phyloP scores from a whole-genome alignment of 2,329 filamentous ascomycete species.

The Paecilomyces sp. region DNA sequence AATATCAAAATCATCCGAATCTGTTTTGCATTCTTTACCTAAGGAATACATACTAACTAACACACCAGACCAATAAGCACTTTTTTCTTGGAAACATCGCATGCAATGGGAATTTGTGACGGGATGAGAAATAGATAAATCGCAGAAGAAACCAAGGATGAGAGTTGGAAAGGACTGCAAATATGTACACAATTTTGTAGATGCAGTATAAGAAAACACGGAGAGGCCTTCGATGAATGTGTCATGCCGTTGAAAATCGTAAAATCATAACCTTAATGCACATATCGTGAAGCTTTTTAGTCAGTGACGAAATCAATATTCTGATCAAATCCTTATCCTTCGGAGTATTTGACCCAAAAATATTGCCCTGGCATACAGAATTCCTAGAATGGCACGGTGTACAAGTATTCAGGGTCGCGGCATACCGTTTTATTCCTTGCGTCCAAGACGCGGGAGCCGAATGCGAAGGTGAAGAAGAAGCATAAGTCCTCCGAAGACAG shows the following conservation, averaged over 20 bases:
- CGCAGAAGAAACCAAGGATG: background rate
- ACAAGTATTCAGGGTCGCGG: background rate
- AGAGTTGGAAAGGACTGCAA: background rate
- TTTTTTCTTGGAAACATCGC: background rate
- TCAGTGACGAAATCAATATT: background rate
- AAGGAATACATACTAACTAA: too few species aligned
- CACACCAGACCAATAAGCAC: too few species aligned
- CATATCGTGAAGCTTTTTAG: background rate
- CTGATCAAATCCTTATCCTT: background rate
- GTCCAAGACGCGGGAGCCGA: constrained; percentile 23
- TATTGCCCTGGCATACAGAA: background rate
- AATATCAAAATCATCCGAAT: too few species aligned
- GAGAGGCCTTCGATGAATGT: background rate
- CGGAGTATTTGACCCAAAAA: background rate
- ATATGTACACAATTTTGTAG: background rate
- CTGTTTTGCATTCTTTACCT: too few species aligned
- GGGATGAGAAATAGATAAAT: background rate
- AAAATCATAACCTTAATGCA: background rate
- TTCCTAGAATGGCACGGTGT: background rate
- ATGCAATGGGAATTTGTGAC: background rate
- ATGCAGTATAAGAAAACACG: background rate
- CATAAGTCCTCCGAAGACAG: constrained; percentile 27
- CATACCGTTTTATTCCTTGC: background rate
- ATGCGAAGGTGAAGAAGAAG: constrained; percentile 24
- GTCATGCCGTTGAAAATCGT: background rate